These are phyloP conservation scores for Sergeia podlipaevii DNA, from an alignment of 208 protist genomes.

Conservation along the genomic window DNA sequence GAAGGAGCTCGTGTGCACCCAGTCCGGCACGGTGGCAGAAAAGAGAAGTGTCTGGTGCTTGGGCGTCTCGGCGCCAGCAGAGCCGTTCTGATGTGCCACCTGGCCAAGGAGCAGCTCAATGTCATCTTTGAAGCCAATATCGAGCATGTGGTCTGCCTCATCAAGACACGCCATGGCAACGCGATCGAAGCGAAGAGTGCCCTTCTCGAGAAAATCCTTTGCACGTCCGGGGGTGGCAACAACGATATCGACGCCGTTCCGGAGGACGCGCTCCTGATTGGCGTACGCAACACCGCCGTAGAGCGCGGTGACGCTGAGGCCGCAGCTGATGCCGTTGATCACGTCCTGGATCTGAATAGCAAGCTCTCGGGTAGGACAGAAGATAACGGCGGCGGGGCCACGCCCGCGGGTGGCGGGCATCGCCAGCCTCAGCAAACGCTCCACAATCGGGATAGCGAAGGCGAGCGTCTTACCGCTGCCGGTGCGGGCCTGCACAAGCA, in stretches of 20 bases:
- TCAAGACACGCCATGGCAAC: constrained; percentile 96
- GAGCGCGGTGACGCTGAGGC: constrained; percentile 90
- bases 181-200: constrained; percentile 87
- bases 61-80: constrained; percentile 69
- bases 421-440: constrained; percentile 54
- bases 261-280: constrained; percentile 89
- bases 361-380: constrained; percentile 98
- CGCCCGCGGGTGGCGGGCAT: constrained; percentile 36
- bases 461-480: constrained; percentile 95
- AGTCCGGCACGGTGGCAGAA: constrained; percentile 92
- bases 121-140: constrained; percentile 97
- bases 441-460: constrained; percentile 90
- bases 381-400: constrained; percentile 90
- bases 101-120: constrained; percentile 94
- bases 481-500: constrained; percentile 90
- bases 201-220: constrained; percentile 98
- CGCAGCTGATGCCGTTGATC: constrained; percentile 78
- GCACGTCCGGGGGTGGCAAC: constrained; percentile 98
- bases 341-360: constrained; percentile 97
- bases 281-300: constrained; percentile 94
- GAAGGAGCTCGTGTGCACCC: constrained; percentile 84
- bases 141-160: constrained; percentile 98
- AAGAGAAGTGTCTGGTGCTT: constrained; percentile 93
- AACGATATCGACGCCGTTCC: constrained; percentile 97
- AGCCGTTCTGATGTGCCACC: constrained; percentile 88